These are phyloP conservation scores for Lachancea kluyveri DNA, from an alignment of 805 yeast genomes.

Conservation along the genomic window DNA sequence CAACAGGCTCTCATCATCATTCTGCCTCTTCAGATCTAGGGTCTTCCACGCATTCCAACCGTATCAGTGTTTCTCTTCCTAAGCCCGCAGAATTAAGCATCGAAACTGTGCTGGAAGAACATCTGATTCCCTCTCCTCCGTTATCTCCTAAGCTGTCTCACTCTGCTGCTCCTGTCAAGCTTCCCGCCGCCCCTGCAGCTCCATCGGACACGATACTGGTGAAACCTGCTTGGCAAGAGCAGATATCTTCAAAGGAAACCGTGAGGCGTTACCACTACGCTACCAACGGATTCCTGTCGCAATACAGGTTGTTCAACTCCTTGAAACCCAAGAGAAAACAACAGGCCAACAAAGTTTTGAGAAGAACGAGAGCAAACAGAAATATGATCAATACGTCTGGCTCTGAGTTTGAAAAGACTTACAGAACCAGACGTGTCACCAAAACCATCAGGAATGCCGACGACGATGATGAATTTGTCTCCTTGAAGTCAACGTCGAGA, in stretches of 20 bases:
- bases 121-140: conserved; percentile 30
- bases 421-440: conserved; percentile 17
- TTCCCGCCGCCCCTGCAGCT: conserved; percentile 1
- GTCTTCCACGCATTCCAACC: conserved; percentile 3
- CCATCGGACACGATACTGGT: conserved; percentile 12
- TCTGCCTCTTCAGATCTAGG: conserved; percentile 1
- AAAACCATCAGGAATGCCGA: conserved; percentile 8
- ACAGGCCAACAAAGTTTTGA: conserved; percentile 2
- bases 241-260: conserved; percentile 13
- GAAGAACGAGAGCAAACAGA: conserved; percentile 1
- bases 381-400: conserved; percentile 7
- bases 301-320: conserved; percentile 18
- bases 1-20: conserved; percentile 1
- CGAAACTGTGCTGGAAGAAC: conserved; percentile 19
- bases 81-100: conserved; percentile 8
- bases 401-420: conserved; percentile 14
- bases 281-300: conserved; percentile 17
- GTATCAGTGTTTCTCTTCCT: no score
- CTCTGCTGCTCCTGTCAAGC: not conserved
- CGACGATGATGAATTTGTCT: conserved; percentile 6
- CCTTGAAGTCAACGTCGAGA: no score
- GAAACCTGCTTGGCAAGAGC: conserved; percentile 16
- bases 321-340: conserved; percentile 5
- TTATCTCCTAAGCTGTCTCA: conserved; percentile 22
- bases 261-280: conserved; percentile 14